Percentiles rank a stretch among this genome's conserved stretches.
Conservation (phyloP, 176 grass and related monocot genomes). For the Lolium rigidum region DNA sequence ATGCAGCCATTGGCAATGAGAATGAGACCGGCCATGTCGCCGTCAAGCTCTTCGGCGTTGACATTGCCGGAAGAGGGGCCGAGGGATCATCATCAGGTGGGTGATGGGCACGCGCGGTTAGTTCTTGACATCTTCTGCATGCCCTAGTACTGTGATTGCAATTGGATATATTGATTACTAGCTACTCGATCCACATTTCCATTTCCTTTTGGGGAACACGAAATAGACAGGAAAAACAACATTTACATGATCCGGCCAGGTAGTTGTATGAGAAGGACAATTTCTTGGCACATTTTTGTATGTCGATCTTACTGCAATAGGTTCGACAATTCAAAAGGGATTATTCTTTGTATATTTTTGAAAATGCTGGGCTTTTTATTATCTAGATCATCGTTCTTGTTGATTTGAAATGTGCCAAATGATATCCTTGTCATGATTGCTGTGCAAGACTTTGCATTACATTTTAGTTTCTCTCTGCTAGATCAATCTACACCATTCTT, state of each 20-base stretch:
- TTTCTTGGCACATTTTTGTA: background rate
- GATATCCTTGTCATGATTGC: background rate
- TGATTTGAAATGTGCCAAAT: background rate
- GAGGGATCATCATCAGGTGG: slow-evolving; percentile 40
- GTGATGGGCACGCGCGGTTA: background rate
- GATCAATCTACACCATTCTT: background rate
- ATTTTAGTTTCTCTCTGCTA: too few relatives aligned
- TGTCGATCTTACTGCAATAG: background rate
- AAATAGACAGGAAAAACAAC: background rate
- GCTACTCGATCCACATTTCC: slow-evolving; percentile 7
- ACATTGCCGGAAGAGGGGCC: slow-evolving; percentile 50
- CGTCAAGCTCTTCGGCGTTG: slow-evolving; percentile 63
- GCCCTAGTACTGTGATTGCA: background rate
- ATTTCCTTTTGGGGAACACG: background rate
- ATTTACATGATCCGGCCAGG: slow-evolving; percentile 6
- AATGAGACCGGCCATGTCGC: slow-evolving; percentile 30
- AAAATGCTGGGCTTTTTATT: background rate
- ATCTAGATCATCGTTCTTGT: background rate
- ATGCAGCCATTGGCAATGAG: background rate
- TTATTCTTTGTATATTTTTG: background rate
- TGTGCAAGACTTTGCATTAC: background rate
- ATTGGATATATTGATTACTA: slow-evolving; percentile 2
- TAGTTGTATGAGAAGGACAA: background rate
- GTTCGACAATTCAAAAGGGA: background rate
- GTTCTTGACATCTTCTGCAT: background rate